These are phyloP conservation scores for Coemansia sp. DNA, from an alignment of 192 early-diverging fungal genomes.

Conservation along the genomic window DNA sequence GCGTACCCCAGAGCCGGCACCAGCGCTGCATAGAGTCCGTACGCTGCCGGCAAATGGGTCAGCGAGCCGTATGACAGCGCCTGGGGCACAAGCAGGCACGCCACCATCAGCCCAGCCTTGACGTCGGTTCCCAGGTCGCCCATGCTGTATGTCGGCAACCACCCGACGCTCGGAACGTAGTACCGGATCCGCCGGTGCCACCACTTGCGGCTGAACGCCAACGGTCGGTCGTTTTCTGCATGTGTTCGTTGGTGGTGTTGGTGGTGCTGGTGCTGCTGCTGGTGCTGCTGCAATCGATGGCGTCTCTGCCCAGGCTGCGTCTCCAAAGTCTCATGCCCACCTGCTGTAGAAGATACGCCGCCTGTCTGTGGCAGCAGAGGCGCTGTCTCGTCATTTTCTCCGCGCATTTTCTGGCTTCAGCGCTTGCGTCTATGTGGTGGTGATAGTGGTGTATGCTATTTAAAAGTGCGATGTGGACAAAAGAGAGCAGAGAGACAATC, in stretches of 20 bases:
- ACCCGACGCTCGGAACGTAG: conserved; percentile 91
- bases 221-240: neutral
- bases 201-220: conserved; percentile 27
- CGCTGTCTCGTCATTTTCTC: conserved; percentile 15
- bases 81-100: conserved; percentile 74
- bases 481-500: no score
- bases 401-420: neutral
- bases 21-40: conserved; percentile 88
- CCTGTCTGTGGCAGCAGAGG: conserved; percentile 19
- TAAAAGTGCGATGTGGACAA: no score
- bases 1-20: conserved; percentile 83
- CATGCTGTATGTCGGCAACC: conserved; percentile 82
- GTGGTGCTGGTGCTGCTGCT: conserved; percentile 18
- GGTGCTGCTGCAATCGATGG: conserved; percentile 2
- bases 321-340: no score
- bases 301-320: neutral
- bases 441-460: no score
- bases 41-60: conserved; percentile 79
- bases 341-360: no score
- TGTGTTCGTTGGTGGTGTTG: neutral
- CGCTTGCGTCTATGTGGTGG: no score
- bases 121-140: conserved; percentile 69
- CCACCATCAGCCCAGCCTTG: conserved; percentile 82
- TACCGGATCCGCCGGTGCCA: conserved; percentile 68
- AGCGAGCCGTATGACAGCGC: conserved; percentile 89